A percentile compares a stretch with the other conserved stretches of the same genome.
Evolutionary conservation across 108 stramenopile genomes (phyloP).

Genomic region (Fragilaria radians): DNA sequence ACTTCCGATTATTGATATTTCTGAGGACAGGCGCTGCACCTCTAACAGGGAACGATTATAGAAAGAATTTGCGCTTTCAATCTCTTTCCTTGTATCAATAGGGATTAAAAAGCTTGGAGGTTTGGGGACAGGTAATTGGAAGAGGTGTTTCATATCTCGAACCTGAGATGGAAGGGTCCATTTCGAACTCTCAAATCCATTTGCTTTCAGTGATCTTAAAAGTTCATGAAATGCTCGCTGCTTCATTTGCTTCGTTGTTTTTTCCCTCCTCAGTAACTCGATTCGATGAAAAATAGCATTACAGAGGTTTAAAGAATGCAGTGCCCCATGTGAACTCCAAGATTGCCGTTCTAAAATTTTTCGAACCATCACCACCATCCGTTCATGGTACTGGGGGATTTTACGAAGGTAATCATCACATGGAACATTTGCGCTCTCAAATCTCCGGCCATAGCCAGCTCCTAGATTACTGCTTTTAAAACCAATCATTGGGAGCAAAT

Average conservation of each 20-base stretch:
- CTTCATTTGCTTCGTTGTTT: slow-evolving; percentile 84
- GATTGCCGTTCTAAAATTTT: slow-evolving; percentile 9
- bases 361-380: slow-evolving; percentile 34
- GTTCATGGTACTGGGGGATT: slow-evolving; percentile 44
- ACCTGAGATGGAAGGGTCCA: slow-evolving; percentile 65
- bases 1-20: slow-evolving; percentile 63
- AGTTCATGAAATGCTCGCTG: slow-evolving; percentile 88
- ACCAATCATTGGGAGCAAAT: not conserved
- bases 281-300: slow-evolving; percentile 85
- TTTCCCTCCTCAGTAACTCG: slow-evolving; percentile 48
- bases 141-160: slow-evolving; percentile 43
- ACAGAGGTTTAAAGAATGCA: slow-evolving; percentile 39
- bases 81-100: slow-evolving; percentile 1
- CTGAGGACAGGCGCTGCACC: slow-evolving; percentile 48
- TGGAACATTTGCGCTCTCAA: slow-evolving; percentile 2
- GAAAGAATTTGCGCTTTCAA: slow-evolving; percentile 57
- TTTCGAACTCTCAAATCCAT: slow-evolving; percentile 63
- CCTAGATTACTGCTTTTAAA: not conserved
- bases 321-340: slow-evolving; percentile 34
- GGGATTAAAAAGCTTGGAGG: slow-evolving; percentile 4
- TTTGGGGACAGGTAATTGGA: slow-evolving; percentile 57
- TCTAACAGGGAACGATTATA: slow-evolving; percentile 58
- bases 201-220: slow-evolving; percentile 70
- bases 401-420: slow-evolving; percentile 31
- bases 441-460: not conserved